Evolutionary conservation across 768 basidiomycete genomes (phyloP), one percentile per base, ranked within the genome.

Genomic region (Amanita subjunquillea): DNA sequence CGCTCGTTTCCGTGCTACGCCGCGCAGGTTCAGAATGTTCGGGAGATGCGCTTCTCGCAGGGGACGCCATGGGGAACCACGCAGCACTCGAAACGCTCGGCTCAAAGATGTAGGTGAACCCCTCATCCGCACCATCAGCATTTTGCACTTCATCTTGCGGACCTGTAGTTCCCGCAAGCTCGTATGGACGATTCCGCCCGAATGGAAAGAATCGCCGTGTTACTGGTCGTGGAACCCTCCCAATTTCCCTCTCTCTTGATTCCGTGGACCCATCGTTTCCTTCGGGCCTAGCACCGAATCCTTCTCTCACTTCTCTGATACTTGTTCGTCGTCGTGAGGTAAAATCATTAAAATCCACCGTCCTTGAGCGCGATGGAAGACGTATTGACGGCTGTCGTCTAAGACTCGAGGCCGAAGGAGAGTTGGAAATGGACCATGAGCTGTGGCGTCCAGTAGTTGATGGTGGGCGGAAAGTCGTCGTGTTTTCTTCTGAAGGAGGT

Each of bases 281-380:
- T 40, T 69, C 70, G 32, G 62, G 55, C 38, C 66, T 63, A 10
- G 62, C 45, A 38, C 57, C 56, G 9, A 62, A 43, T 2, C 65
- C 6, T 8, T 40, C 39, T 22, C 77, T 67, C 22, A 64, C 50
- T 12, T 75, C 73, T 43, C 77, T 66, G 23, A 64, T 77, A 4
- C 70, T 67, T 15, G 77, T 77, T 48, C 87, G 77, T 29, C 86
- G 79, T 10, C 79, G 80, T 22, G 77, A 64, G 0, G 85, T 83
- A 56, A 84, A 87, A 25, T 88, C 86, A 60, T 75, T 81, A 63
- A 89, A 87, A 56, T 88, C 85, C 12, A 78, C 72, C 12, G 78
- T 71, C 32, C 85, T 70, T 27, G 75, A 73, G 4, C 75, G 70
- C 30, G 69, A 59, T 2, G 79, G 72, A 22, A 83, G 83, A 25